These are phyloP conservation scores for Zasmidium cellare DNA, from an alignment of 2,329 filamentous ascomycete genomes.

Conservation along the genomic window DNA sequence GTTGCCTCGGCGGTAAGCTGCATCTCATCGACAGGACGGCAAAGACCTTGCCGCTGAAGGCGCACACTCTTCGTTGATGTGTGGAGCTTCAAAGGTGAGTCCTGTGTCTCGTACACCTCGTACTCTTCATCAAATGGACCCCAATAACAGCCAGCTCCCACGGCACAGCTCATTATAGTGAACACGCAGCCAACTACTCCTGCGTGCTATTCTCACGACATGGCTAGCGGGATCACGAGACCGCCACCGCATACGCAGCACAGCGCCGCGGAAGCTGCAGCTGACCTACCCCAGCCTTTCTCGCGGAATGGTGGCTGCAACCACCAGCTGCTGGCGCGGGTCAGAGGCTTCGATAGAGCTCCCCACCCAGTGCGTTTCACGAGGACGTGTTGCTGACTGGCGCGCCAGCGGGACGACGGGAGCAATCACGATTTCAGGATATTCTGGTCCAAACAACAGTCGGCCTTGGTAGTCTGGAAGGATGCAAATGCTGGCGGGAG, in stretches of 20 bases:
- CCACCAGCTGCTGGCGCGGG: neutral
- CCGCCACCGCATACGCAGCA: slow-evolving; percentile 1
- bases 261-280: slow-evolving; percentile 3
- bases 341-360: slow-evolving; percentile 10
- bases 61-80: neutral
- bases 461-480: neutral
- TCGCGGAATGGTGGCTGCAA: slow-evolving; percentile 1
- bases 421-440: slow-evolving; percentile 5
- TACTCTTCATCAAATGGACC: neutral
- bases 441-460: neutral
- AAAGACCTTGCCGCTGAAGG: neutral
- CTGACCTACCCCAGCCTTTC: slow-evolving; percentile 1
- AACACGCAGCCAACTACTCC: too few species aligned
- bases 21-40: neutral
- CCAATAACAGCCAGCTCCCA: slow-evolving; percentile 2
- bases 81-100: neutral
- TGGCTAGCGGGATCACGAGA: neutral
- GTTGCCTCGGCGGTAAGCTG: neutral
- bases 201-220: neutral
- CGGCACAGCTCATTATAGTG: too few species aligned
- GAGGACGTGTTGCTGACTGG: slow-evolving; percentile 4
- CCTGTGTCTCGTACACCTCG: neutral
- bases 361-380: slow-evolving; percentile 7
- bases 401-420: slow-evolving; percentile 1
- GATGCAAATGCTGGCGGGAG: slow-evolving; percentile 1